Percentiles rank a stretch among this genome's conserved stretches.
These are phyloP conservation scores for Arthrobotrys megalospora DNA, from an alignment of 2,329 filamentous ascomycete species.

Conservation along the genomic window DNA sequence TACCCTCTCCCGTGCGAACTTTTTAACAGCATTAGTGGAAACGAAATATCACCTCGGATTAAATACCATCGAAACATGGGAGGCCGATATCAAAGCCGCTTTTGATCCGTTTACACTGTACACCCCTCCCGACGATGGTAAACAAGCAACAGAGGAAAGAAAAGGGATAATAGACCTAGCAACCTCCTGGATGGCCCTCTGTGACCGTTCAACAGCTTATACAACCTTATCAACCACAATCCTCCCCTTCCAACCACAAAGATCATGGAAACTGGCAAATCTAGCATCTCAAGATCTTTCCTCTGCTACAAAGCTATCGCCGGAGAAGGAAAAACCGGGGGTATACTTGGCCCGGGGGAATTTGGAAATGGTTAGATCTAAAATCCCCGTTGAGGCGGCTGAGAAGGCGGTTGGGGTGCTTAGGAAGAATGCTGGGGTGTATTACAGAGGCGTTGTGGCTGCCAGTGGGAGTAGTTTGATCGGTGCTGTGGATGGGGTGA, in stretches of 20 bases:
- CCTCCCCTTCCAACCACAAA: background rate
- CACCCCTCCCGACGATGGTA: background rate
- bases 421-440: constrained; percentile 63
- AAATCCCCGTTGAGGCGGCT: constrained; percentile 54
- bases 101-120: constrained; percentile 27
- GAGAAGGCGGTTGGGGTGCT: constrained; percentile 53
- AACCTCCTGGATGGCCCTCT: constrained; percentile 50
- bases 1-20: constrained; percentile 33
- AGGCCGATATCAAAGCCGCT: constrained; percentile 36
- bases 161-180: constrained; percentile 23
- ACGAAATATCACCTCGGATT: constrained; percentile 18
- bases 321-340: constrained; percentile 56
- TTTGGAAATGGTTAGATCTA: constrained; percentile 62
- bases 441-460: constrained; percentile 62
- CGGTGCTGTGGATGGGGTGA: constrained; percentile 55
- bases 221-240: constrained; percentile 23
- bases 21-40: constrained; percentile 29
- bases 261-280: constrained; percentile 61
- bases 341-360: constrained; percentile 63
- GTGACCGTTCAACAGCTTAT: constrained; percentile 56
- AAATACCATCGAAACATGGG: constrained; percentile 15
- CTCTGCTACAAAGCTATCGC: constrained; percentile 61
- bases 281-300: constrained; percentile 58
- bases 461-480: constrained; percentile 33
- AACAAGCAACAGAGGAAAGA: background rate